These are phyloP conservation scores for Aspergillus asperescens DNA, from an alignment of 495 filamentous ascomycete genomes.

Conservation along the genomic window DNA sequence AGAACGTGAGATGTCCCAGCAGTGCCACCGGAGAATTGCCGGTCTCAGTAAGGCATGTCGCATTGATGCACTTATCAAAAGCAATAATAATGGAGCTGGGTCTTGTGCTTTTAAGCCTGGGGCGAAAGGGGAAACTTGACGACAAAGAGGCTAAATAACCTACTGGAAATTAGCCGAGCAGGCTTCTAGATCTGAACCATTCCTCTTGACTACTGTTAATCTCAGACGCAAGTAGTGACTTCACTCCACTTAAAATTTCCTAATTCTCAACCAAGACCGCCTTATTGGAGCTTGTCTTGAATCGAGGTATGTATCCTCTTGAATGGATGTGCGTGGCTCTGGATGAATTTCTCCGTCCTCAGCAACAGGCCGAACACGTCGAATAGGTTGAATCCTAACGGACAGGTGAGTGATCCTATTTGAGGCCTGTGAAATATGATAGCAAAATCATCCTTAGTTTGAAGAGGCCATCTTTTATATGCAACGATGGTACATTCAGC, in stretches of 20 bases:
- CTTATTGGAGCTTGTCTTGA: neutral
- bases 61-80: neutral
- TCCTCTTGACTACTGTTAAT: neutral
- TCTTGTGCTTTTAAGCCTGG: conserved; percentile 4
- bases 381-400: too few relatives aligned
- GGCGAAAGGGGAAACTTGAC: neutral
- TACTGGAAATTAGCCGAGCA: conserved; percentile 9
- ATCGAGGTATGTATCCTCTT: neutral
- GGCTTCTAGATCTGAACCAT: neutral
- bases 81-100: neutral
- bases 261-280: neutral
- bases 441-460: neutral
- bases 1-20: conserved; percentile 18
- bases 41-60: conserved; percentile 12
- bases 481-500: neutral
- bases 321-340: neutral
- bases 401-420: too few relatives aligned
- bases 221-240: neutral
- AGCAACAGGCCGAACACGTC: neutral
- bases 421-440: neutral
- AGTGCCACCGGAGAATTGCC: conserved; percentile 39
- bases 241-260: neutral
- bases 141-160: conserved; percentile 7
- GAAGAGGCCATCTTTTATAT: neutral
- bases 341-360: neutral